A percentile compares a stretch with the other conserved stretches of the same genome.
phyloP scores from a whole-genome alignment of 306 rosid species.

The peach (Prunus persica) region DNA sequence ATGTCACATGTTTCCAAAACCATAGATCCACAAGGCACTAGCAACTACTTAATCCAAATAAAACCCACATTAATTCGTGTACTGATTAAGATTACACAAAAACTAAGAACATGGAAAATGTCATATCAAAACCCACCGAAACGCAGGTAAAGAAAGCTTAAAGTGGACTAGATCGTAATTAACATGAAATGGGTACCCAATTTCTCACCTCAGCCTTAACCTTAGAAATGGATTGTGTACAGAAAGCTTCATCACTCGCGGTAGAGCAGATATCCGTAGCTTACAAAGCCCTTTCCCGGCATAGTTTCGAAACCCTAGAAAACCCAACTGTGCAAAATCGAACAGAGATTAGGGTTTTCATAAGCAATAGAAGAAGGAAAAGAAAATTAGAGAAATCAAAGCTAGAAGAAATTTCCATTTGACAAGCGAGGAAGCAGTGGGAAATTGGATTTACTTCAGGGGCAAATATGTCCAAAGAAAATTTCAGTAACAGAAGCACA shows the following conservation, averaged over 20 bases:
- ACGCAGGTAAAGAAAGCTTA: conserved; percentile 7
- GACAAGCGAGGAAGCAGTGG: conserved; percentile 13
- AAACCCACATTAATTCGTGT: conserved; percentile 27
- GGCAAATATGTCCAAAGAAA: conserved; percentile 34
- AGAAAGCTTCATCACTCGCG: background rate
- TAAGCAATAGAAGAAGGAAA: conserved; percentile 9
- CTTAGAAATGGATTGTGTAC: background rate
- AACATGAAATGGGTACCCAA: conserved; percentile 24
- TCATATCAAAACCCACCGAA: conserved; percentile 20
- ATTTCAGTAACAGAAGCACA: background rate
- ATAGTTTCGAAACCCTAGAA: conserved; percentile 32
- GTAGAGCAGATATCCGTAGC: background rate
- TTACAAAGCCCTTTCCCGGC: conserved; percentile 18
- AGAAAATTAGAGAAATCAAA: background rate
- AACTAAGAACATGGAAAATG: conserved; percentile 18
- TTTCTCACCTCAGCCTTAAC: conserved; percentile 31
- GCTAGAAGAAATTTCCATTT: conserved; percentile 18
- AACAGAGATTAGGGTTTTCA: conserved; percentile 30
- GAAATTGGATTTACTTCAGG: conserved; percentile 13
- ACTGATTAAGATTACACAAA: conserved; percentile 12
- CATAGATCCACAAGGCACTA: conserved; percentile 31
- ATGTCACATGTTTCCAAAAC: conserved; percentile 17
- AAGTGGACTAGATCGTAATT: conserved; percentile 28
- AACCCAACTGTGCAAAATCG: conserved; percentile 29
- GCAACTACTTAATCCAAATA: conserved; percentile 9